Conservation (phyloP, 2,329 filamentous ascomycete genomes). For the Aspergillus sp. region DNA sequence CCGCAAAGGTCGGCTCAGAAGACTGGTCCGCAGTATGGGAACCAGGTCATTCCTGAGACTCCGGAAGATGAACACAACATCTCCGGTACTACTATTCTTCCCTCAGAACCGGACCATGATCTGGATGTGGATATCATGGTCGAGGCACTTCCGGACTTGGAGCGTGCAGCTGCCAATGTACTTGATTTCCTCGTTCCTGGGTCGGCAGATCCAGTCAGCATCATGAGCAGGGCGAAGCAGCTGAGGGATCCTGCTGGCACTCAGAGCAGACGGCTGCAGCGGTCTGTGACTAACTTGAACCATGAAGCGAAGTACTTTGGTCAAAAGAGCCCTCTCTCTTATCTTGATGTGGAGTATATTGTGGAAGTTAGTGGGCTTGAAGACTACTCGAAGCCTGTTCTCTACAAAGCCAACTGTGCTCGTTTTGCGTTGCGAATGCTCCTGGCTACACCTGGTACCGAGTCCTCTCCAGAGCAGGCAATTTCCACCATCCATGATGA, state of each 20-base stretch:
- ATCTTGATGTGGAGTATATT: slow-evolving; percentile 40
- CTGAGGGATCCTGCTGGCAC: slow-evolving; percentile 32
- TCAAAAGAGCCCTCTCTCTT: slow-evolving; percentile 24
- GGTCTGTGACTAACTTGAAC: slow-evolving; percentile 26
- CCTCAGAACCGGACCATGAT: slow-evolving; percentile 31
- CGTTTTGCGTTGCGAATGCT: slow-evolving; percentile 45
- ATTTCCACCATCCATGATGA: slow-evolving; percentile 36
- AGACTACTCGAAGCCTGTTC: slow-evolving; percentile 37
- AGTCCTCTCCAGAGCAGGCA: slow-evolving; percentile 18
- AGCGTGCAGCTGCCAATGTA: slow-evolving; percentile 35
- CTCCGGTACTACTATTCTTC: slow-evolving; percentile 38
- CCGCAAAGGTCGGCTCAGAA: slow-evolving; percentile 15
- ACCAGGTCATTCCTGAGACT: slow-evolving; percentile 25
- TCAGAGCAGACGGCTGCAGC: slow-evolving; percentile 33
- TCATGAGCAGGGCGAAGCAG: slow-evolving; percentile 32
- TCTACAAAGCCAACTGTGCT: slow-evolving; percentile 49
- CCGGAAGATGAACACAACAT: slow-evolving; percentile 36
- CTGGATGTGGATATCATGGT: slow-evolving; percentile 41
- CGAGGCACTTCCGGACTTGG: slow-evolving; percentile 44
- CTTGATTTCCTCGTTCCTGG: slow-evolving; percentile 40
- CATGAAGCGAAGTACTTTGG: slow-evolving; percentile 31
- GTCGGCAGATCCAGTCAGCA: slow-evolving; percentile 26
- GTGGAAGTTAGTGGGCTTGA: slow-evolving; percentile 16
- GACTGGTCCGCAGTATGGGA: slow-evolving; percentile 10
- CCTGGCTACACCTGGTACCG: slow-evolving; percentile 28